These are phyloP conservation scores for Yarrowia sp. DNA, from an alignment of 805 yeast genomes.

Conservation along the genomic window DNA sequence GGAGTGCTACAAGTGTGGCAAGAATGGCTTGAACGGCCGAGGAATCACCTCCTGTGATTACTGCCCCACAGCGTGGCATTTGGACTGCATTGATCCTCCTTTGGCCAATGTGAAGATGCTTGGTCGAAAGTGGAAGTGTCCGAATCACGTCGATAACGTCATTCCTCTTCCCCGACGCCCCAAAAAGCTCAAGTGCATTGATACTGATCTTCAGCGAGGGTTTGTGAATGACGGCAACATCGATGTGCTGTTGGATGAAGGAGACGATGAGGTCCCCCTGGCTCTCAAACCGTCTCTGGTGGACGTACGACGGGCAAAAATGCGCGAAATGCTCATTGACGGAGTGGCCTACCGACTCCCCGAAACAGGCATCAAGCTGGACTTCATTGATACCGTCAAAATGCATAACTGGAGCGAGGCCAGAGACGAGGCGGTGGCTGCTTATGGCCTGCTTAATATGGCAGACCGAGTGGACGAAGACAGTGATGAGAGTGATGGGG, in stretches of 20 bases:
- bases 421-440: constrained; percentile 34
- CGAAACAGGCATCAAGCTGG: constrained; percentile 64
- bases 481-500: background rate
- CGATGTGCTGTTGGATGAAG: constrained; percentile 45
- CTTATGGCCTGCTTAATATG: constrained; percentile 22
- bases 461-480: background rate
- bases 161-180: constrained; percentile 34
- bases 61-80: constrained; percentile 80
- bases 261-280: constrained; percentile 41
- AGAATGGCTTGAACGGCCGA: constrained; percentile 59
- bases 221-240: constrained; percentile 55
- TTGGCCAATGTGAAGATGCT: constrained; percentile 66
- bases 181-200: constrained; percentile 53
- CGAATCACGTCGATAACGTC: constrained; percentile 64
- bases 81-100: constrained; percentile 82
- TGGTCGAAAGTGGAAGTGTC: constrained; percentile 88
- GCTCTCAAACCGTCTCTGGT: constrained; percentile 3
- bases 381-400: constrained; percentile 57
- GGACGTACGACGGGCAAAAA: constrained; percentile 10
- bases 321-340: constrained; percentile 33
- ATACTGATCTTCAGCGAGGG: constrained; percentile 55
- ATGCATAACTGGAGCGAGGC: constrained; percentile 40
- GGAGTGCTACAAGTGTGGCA: constrained; percentile 73
- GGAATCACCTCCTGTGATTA: constrained; percentile 75
- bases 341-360: constrained; percentile 62